Base-by-base conservation (phyloP, 2,329 filamentous ascomycete genomes). In the Rutstroemia sp. region DNA sequence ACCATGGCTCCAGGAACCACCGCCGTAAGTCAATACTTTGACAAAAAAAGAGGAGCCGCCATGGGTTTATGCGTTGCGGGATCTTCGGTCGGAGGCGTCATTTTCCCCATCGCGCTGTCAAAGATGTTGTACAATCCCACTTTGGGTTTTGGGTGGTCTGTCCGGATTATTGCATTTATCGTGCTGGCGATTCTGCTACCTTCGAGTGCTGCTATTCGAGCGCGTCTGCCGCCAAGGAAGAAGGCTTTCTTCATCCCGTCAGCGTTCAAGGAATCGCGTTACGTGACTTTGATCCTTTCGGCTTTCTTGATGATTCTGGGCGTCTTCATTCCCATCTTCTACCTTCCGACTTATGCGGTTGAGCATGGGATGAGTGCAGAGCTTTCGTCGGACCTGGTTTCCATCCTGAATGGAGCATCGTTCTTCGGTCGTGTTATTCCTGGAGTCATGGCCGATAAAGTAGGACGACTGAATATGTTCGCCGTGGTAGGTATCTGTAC, bases 311-410 rank as follows among this genome's bases (percentile, higher is more conserved):
- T 78, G 63, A 72, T 73, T 64, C 65, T 72, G 21, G 78, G 78
- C 27, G 73, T 78, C 54, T 80, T 80, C 61, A 65, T 80, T 12
- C 79, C 79, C 2, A 73, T 77, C 57, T 75, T 73, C 58, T 82
- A 74, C 57, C 65, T 65, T 2, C 57, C 56, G 37, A 57, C 76
- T 1, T 68, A 78, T 53, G 78, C 76, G 0, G 62, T 72, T 34
- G 57, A 66, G 1, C 69, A 73, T 47, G 78, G 78, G 39, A 78
- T 82, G 70, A 70, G 72, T 57, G 42, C 64, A 1, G 60, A 68
- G 6, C 69, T 83, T 2, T 73, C 78, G 1, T 68, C 69, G 14
- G 81, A 82, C 60, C 68, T 82, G 9, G 64, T 82, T 19, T 64
- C 78, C 0, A 75, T 83, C 23, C 67, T 82, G 30, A 81, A 56